These are phyloP conservation scores for Ceriops tagal DNA, from an alignment of 345 rosid genomes.

Conservation along the genomic window DNA sequence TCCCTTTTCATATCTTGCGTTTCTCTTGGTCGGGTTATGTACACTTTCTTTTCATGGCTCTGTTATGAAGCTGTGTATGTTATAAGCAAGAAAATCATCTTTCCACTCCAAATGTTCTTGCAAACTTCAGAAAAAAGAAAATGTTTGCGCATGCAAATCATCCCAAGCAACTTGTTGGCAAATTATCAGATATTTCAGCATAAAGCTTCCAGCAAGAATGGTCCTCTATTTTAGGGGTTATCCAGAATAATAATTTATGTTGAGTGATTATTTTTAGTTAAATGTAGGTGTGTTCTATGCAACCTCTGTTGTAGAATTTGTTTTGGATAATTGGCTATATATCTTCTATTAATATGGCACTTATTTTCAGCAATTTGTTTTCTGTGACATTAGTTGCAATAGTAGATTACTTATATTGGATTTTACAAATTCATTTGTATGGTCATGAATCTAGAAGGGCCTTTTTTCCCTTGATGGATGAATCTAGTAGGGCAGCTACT, in stretches of 20 bases:
- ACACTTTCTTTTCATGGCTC: too few species aligned
- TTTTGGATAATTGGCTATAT: not conserved
- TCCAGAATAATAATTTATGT: not conserved
- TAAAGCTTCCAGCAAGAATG: not conserved
- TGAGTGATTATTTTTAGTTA: not conserved
- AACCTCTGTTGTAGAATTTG: not conserved
- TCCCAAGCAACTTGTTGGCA: not conserved
- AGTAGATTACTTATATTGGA: not conserved
- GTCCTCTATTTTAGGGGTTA: not conserved
- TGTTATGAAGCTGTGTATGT: not conserved
- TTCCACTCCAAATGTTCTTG: not conserved
- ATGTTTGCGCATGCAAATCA: not conserved
- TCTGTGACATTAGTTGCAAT: not conserved
- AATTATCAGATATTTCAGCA: not conserved
- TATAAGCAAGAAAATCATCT: not conserved
- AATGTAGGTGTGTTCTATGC: too few species aligned
- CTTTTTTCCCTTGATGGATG: not conserved
- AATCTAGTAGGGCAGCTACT: not conserved
- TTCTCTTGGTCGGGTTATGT: too few species aligned
- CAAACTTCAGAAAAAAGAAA: not conserved
- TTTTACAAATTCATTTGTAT: not conserved
- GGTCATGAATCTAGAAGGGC: not conserved
- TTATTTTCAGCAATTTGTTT: not conserved
- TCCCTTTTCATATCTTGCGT: too few species aligned
- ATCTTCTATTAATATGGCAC: not conserved